phyloP scores from a whole-genome alignment of 129 eudicot genomes.

The Ambrosia artemisiifolia region DNA sequence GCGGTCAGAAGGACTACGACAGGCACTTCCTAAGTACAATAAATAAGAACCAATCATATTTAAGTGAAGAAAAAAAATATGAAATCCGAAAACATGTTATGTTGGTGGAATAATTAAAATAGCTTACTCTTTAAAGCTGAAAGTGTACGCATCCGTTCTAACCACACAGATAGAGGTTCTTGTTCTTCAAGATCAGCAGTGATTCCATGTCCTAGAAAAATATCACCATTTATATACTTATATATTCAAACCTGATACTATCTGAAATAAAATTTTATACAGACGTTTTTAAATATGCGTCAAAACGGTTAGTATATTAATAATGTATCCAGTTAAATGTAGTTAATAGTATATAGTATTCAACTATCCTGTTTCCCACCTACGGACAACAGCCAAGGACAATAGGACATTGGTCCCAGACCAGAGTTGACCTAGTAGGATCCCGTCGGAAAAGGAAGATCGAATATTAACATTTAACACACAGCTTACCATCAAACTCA shows the following conservation, averaged over 20 bases:
- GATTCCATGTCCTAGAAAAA: neutral
- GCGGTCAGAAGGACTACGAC: neutral
- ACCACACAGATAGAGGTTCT: slow-evolving; percentile 13
- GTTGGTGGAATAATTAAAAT: neutral
- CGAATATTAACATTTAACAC: too few relatives aligned
- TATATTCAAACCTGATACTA: neutral
- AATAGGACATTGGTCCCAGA: too few relatives aligned
- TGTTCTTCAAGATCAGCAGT: slow-evolving; percentile 16
- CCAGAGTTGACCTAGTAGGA: too few relatives aligned
- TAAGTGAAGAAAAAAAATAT: neutral
- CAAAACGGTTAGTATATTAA: neutral
- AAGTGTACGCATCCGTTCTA: neutral
- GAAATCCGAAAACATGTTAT: neutral
- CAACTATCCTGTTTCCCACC: too few relatives aligned
- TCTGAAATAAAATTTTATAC: neutral
- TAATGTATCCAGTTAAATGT: too few relatives aligned
- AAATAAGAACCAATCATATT: neutral
- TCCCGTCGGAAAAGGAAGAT: too few relatives aligned
- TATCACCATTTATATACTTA: neutral
- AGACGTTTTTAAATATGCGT: neutral
- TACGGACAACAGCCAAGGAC: too few relatives aligned
- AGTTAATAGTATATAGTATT: too few relatives aligned
- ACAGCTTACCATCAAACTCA: too few relatives aligned
- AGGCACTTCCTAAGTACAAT: neutral
- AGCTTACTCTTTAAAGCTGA: slow-evolving; percentile 17